Evolutionary conservation across 306 rosid species (phyloP).

Genomic region (Citrullus mucosospermus): DNA sequence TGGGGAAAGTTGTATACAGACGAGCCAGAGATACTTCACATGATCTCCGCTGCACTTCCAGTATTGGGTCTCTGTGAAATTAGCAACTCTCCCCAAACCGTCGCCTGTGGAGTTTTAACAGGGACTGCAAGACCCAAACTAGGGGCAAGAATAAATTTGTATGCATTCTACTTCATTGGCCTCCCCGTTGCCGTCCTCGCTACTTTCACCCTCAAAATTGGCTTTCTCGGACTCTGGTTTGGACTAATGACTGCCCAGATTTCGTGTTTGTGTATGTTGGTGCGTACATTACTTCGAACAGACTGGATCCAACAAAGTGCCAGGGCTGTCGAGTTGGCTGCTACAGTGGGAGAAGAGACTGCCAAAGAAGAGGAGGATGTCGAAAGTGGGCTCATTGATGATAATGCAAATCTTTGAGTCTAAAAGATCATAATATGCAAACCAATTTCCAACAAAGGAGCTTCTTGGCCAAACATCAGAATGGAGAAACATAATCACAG

Average conservation of each 20-base stretch:
- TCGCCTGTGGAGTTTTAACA: slow-evolving; percentile 56
- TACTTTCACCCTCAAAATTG: slow-evolving; percentile 32
- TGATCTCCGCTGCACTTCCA: slow-evolving; percentile 48
- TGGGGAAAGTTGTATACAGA: slow-evolving; percentile 64
- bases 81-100: slow-evolving; percentile 74
- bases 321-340: slow-evolving; percentile 47
- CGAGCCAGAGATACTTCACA: slow-evolving; percentile 46
- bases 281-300: slow-evolving; percentile 37
- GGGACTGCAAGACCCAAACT: slow-evolving; percentile 68
- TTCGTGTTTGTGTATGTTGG: slow-evolving; percentile 65
- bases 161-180: slow-evolving; percentile 68
- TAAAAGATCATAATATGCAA: neutral
- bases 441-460: neutral
- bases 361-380: slow-evolving; percentile 19
- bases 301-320: slow-evolving; percentile 65
- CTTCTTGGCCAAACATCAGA: neutral
- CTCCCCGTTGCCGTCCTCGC: slow-evolving; percentile 51
- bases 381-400: slow-evolving; percentile 32
- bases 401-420: slow-evolving; percentile 11
- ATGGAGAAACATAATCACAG: neutral
- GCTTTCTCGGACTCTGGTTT: slow-evolving; percentile 65
- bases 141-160: slow-evolving; percentile 75
- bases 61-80: slow-evolving; percentile 70
- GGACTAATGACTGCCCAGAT: slow-evolving; percentile 74
- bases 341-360: neutral